These are phyloP conservation scores for Globisporangium acanthophoron DNA, from an alignment of 352 stramenopile species.

Conservation along the genomic window DNA sequence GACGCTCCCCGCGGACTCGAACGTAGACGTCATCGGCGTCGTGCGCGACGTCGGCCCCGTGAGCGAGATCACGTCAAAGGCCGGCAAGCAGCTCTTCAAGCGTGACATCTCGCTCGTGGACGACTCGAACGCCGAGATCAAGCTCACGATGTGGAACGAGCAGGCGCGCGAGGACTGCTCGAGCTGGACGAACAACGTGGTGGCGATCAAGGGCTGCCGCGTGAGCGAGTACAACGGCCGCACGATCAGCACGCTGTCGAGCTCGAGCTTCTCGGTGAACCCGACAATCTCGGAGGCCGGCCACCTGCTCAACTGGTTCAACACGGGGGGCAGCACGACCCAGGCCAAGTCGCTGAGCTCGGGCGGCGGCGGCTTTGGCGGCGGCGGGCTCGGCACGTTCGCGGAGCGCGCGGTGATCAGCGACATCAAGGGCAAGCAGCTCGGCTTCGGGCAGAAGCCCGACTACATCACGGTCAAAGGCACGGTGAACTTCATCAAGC, in stretches of 20 bases:
- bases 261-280: conserved; percentile 81
- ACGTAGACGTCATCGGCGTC: conserved; percentile 95
- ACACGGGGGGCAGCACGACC: conserved; percentile 54
- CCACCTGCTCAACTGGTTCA: conserved; percentile 85
- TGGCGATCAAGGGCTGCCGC: conserved; percentile 94
- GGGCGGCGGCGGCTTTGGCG: conserved; percentile 58
- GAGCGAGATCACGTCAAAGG: conserved; percentile 92
- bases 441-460: conserved; percentile 94
- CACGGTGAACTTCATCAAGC: conserved; percentile 97
- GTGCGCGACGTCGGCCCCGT: conserved; percentile 92
- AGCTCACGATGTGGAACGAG: conserved; percentile 96
- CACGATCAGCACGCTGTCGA: conserved; percentile 81
- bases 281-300: conserved; percentile 83
- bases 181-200: conserved; percentile 87
- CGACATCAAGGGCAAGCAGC: conserved; percentile 93
- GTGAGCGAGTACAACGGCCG: conserved; percentile 94
- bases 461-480: conserved; percentile 96
- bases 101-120: conserved; percentile 96
- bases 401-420: conserved; percentile 84
- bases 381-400: conserved; percentile 77
- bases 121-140: conserved; percentile 94
- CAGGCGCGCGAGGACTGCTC: conserved; percentile 75
- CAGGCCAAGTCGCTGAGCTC: conserved; percentile 78
- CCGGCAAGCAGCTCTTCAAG: conserved; percentile 94
- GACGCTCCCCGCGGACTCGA: conserved; percentile 74